phyloP scores from a whole-genome alignment of 208 protist species.

The Leishmania mexicana region DNA sequence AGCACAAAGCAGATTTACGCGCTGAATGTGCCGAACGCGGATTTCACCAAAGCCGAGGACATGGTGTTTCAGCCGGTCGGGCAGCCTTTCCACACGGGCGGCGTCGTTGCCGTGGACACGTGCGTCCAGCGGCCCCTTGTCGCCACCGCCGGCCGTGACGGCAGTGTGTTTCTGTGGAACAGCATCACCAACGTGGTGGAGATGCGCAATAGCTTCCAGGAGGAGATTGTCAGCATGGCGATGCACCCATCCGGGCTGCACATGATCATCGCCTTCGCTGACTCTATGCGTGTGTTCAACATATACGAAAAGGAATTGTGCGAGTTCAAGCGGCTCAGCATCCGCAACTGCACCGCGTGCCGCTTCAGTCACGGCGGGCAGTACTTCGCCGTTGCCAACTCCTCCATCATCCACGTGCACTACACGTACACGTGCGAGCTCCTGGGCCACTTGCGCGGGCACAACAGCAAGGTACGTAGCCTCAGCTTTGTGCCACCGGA shows the following conservation, averaged over 20 bases:
- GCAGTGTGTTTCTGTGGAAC: constrained; percentile 96
- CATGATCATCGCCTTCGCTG: constrained; percentile 94
- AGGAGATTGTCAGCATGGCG: constrained; percentile 93
- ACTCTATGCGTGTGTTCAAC: constrained; percentile 96
- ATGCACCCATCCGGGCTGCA: constrained; percentile 96
- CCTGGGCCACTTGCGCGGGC: constrained; percentile 94
- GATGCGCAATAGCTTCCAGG: constrained; percentile 91
- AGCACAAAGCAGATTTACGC: constrained; percentile 94
- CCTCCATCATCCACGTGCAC: constrained; percentile 96
- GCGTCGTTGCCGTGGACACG: constrained; percentile 92
- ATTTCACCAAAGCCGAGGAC: constrained; percentile 94
- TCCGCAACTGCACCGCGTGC: constrained; percentile 92
- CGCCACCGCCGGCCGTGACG: constrained; percentile 93
- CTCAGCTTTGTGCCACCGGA: constrained; percentile 90
- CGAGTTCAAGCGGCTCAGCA: constrained; percentile 94
- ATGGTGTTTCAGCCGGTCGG: constrained; percentile 91
- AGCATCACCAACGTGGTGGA: constrained; percentile 94
- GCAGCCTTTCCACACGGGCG: constrained; percentile 90
- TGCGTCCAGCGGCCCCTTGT: constrained; percentile 95
- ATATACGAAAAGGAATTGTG: constrained; percentile 95
- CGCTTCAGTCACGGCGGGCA: constrained; percentile 96
- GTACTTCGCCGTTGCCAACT: constrained; percentile 96
- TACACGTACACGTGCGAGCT: constrained; percentile 96
- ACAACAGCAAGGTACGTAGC: constrained; percentile 94
- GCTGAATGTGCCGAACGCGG: constrained; percentile 93